Evolutionary conservation across 1,139 yeast species (phyloP).

Genomic region (Nakaseomyces sp.): DNA sequence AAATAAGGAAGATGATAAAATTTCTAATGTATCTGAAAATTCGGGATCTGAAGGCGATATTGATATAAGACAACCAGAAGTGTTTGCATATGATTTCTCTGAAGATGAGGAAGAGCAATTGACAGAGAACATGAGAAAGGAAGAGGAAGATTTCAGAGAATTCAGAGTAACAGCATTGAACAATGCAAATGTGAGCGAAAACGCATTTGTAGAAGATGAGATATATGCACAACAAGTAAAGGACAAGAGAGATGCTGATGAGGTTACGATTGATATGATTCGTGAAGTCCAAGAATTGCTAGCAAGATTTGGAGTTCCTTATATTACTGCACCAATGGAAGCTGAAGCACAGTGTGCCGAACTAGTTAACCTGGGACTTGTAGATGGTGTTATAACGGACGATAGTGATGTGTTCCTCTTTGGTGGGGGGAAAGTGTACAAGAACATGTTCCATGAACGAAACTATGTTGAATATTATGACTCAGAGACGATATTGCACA

Average conservation of each 20-base stretch:
- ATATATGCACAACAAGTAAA: slow-evolving; percentile 47
- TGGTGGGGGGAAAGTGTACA: slow-evolving; percentile 79
- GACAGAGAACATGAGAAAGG: slow-evolving; percentile 52
- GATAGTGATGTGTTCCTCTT: slow-evolving; percentile 95
- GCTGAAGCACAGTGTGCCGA: slow-evolving; percentile 98
- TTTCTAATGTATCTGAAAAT: slow-evolving; percentile 4
- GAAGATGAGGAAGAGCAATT: slow-evolving; percentile 70
- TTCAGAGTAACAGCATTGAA: slow-evolving; percentile 42
- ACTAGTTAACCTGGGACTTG: slow-evolving; percentile 52
- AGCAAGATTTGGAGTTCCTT: slow-evolving; percentile 85
- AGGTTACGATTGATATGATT: slow-evolving; percentile 80
- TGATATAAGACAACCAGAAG: slow-evolving; percentile 16
- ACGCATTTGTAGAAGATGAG: slow-evolving; percentile 29
- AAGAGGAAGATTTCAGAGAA: slow-evolving; percentile 60
- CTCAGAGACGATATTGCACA: slow-evolving; percentile 47
- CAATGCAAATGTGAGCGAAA: slow-evolving; percentile 10
- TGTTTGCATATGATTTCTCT: slow-evolving; percentile 55
- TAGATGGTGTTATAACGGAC: slow-evolving; percentile 94
- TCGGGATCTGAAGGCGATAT: slow-evolving; percentile 9
- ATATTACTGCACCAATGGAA: slow-evolving; percentile 92
- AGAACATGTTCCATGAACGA: slow-evolving; percentile 91
- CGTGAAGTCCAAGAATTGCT: slow-evolving; percentile 82
- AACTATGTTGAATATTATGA: slow-evolving; percentile 85
- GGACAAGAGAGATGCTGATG: slow-evolving; percentile 82
- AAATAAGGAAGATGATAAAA: slow-evolving; percentile 3